Evolutionary conservation across 805 yeast species (phyloP), one percentile per base, ranked within the genome.

Genomic region (Kazachstania taianensis): DNA sequence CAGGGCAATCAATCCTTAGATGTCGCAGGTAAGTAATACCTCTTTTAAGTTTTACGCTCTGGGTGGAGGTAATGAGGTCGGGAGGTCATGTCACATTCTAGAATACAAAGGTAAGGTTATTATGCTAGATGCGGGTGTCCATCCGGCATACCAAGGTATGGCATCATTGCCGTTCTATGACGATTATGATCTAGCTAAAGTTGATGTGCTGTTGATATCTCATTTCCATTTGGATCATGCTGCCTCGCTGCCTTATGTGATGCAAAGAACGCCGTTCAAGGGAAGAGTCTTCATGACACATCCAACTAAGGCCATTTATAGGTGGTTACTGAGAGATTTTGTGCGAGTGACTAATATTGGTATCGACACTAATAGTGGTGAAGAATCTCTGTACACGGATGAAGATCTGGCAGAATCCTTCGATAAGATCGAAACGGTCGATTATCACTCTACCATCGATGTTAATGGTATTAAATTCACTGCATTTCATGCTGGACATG

Each of bases 401-500:
- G 95, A 83, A 33, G 99, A 92, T 61, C 66, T 92, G 45, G 74
- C 77, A 51, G 79, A 77, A 36, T 83, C 96, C 0, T 85, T 89
- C 50, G 96, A 86, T 50, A 66, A 73, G 43, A 92, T 92, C 33
- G 97, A 92, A 57, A 84, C 97, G 1, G 75, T 92, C 17, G 98
- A 92, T 57, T 92, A 81, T 59, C 97, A 92, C 59, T 84, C 96
- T 4, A 92, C 98, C 0, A 73, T 85, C 44, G 97, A 92, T 49
- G 82, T 87, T 24, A 94, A 83, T 40, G 98, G 98, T 35, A 79
- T 92, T 38, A 70, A 92, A 52, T 89, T 92, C 64, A 92, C 98
- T 1, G 98, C 98, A 1, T 92, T 81, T 58, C 99, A 89, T 62
- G 99, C 99, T 6, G 99, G 99, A n/a, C 99, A 92, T 68, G 99